Evolutionary conservation across 2,329 filamentous ascomycete species (phyloP).

Genomic region (Beauveria bassiana): DNA sequence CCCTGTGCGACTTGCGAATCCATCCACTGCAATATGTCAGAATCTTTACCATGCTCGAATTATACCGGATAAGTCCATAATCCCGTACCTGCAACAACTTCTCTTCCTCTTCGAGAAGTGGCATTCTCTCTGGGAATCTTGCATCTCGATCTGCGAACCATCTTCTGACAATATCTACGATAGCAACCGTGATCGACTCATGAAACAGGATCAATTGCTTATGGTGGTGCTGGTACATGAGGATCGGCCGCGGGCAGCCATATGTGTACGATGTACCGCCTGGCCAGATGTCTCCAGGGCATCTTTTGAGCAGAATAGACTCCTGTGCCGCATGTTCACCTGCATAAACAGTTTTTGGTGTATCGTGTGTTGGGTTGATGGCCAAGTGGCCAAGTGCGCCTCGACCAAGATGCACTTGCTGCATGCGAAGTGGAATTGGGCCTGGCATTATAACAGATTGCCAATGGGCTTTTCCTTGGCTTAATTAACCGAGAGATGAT

Average conservation of each 20-base stretch:
- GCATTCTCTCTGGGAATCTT: neutral
- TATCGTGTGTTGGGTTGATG: neutral
- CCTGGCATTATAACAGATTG: neutral
- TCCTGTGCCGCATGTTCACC: neutral
- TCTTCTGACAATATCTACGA: neutral
- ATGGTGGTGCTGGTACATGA: neutral
- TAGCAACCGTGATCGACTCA: neutral
- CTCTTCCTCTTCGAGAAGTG: neutral
- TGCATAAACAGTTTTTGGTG: neutral
- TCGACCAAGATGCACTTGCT: neutral
- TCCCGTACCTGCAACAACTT: neutral
- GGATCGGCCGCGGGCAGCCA: neutral
- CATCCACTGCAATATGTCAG: slow-evolving; percentile 12
- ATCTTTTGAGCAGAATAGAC: neutral
- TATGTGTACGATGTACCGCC: neutral
- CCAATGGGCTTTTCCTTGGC: no score
- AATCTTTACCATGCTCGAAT: neutral
- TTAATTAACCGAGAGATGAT: no score
- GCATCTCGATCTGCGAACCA: neutral
- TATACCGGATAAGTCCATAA: neutral
- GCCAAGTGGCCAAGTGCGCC: neutral
- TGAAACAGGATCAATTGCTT: neutral
- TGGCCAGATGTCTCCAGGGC: neutral
- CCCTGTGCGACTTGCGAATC: slow-evolving; percentile 9
- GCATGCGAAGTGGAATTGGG: neutral